Percentiles rank a stretch among this genome's conserved stretches.
phyloP scores from a whole-genome alignment of 768 basidiomycete species.

The Boletus bicolor region DNA sequence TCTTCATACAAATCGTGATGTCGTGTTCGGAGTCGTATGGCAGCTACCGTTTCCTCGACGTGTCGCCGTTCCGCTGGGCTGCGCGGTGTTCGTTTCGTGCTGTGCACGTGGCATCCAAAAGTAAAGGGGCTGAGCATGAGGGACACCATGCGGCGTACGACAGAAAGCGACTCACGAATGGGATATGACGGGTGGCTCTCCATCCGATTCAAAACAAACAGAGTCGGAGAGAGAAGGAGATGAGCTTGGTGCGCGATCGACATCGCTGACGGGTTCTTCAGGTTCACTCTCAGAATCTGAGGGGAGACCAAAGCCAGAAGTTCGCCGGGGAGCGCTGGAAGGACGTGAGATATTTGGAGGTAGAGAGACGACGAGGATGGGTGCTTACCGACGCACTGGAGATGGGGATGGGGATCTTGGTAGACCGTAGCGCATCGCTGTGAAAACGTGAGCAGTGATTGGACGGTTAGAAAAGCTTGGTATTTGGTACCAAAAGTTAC shows the following conservation, averaged over 20 bases:
- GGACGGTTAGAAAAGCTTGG: neutral
- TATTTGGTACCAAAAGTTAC: neutral
- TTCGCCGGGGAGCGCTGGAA: conserved; percentile 28
- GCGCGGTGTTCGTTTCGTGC: conserved; percentile 19
- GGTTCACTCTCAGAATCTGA: conserved; percentile 43
- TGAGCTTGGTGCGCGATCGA: conserved; percentile 29
- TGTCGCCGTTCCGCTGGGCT: conserved; percentile 33
- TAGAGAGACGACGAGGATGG: conserved; percentile 8
- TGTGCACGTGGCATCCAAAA: conserved; percentile 4
- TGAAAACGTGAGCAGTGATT: neutral
- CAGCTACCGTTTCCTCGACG: conserved; percentile 45
- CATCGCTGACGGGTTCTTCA: conserved; percentile 37
- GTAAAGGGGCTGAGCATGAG: neutral
- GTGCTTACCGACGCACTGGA: conserved; percentile 39
- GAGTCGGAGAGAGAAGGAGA: conserved; percentile 40
- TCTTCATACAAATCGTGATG: conserved; percentile 49
- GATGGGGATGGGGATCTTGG: conserved; percentile 52
- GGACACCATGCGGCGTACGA: neutral
- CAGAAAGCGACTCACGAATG: conserved; percentile 33
- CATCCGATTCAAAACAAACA: conserved; percentile 43
- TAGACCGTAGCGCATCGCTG: conserved; percentile 51
- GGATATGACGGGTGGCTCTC: conserved; percentile 32
- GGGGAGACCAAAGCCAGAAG: conserved; percentile 54
- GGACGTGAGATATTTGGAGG: neutral
- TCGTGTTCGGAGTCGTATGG: conserved; percentile 42